Evolutionary conservation across 805 yeast species (phyloP), one percentile per base, ranked within the genome.

Genomic region (Sugiyamaella lignohabitans): DNA sequence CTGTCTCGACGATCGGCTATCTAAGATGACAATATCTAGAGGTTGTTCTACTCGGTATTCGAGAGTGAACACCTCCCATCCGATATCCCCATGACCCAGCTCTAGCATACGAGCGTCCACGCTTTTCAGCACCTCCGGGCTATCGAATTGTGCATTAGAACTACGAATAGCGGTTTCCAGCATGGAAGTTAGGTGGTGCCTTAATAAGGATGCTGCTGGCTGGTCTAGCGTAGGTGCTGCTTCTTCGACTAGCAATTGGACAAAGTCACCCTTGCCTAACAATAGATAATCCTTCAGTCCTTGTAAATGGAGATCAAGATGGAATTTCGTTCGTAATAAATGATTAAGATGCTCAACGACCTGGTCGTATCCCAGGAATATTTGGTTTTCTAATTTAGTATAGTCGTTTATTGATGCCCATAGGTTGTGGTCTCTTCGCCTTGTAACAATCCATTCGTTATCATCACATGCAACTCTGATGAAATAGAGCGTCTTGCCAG

Each of bases 31-130:
- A 22, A 74, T 68, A 5, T 78, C 70, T 38, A 84, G 60, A 0
- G 84, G 84, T 11, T 69, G 54, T 17, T 59, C 63, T 3, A 76
- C 61, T 18, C 62, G 59, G 62, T 85, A 93, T 59, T 88, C 97
- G 32, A 89, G 67, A 0, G 96, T 87, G 61, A 91, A 89, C 1
- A 85, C 87, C 59, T 89, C 95, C 96, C 96, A 89, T 0, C 96
- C 96, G 43, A 78, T 65, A 51, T 80, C 77, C 0, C 87, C 83
- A 54, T 82, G 86, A 2, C 81, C 81, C 42, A 83, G 66, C 49
- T 84, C 87, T 42, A 89, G 69, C 19, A 89, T 72, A 39, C 96
- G 70, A 0, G 96, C 96, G 68, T 93, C 98, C 10, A 91, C 60
- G 43, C 85, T 65, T 38, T 73, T 67, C 10, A 76, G 60, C 6